Conservation (phyloP, 2,329 filamentous ascomycete genomes). For the Juglanconis oblonga region DNA sequence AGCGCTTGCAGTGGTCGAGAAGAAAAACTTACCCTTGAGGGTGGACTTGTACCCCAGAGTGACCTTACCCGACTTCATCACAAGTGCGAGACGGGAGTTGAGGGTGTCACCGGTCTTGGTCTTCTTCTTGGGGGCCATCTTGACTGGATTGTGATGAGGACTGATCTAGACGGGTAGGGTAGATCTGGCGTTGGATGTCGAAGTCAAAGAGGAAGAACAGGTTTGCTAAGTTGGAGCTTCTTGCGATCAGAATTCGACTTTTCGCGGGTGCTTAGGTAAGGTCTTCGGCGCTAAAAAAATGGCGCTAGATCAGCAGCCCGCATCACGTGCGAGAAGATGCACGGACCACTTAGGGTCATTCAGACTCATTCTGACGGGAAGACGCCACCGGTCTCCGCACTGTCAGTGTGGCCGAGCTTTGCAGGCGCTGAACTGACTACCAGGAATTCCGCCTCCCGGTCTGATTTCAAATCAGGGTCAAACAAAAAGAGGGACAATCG, state of each 20-base stretch:
- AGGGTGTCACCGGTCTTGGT: constrained; percentile 78
- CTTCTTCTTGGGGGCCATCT: constrained; percentile 72
- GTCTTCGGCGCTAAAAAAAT: neutral
- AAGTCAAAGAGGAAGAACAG: neutral
- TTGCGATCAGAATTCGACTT: constrained; percentile 3
- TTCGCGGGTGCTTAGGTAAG: constrained; percentile 7
- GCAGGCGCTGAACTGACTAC: neutral
- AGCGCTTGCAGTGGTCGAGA: neutral
- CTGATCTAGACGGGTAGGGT: constrained; percentile 1
- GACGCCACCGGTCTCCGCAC: neutral
- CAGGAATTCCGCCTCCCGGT: constrained; percentile 10
- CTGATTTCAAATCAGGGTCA: constrained; percentile 55
- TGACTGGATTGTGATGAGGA: constrained; percentile 40
- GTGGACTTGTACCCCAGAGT: constrained; percentile 86
- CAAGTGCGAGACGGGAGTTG: constrained; percentile 59
- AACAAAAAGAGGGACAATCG: constrained; percentile 17
- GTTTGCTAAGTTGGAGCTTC: neutral
- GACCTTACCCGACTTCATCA: constrained; percentile 72
- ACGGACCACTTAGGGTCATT: neutral
- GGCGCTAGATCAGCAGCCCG: neutral
- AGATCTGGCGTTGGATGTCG: constrained; percentile 17
- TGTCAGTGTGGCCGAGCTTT: neutral
- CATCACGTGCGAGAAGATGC: constrained; percentile 15
- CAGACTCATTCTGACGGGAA: neutral
- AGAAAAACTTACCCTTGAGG: constrained; percentile 31